Base-by-base conservation (phyloP, 2,329 filamentous ascomycete genomes). In the Helicocarpus griseus region DNA sequence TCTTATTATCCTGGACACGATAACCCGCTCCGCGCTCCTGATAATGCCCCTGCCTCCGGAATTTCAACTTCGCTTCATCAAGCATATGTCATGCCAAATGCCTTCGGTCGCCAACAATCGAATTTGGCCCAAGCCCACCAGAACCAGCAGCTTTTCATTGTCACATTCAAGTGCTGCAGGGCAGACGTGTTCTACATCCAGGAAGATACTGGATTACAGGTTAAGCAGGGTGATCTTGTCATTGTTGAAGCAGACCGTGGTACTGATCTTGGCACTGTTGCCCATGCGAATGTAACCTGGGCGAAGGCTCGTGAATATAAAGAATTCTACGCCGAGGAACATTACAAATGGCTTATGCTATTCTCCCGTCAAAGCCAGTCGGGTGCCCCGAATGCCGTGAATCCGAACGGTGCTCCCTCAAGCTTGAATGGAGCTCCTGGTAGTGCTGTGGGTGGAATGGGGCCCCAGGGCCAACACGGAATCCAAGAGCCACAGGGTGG, bases 331-430 rank as follows among this genome's bases (percentile, higher is more conserved):
- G 87, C 87, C 2, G 89, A 96, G 65, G 89, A 97, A 65, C 93
- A 98, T 67, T 96, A 95, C 72, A 90, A 89, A 63, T 97, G 91
- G 88, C 78, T 98, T 49, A 95, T 97, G 86, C 93, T 97, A 87
- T 98, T 96, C 68, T 95, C 89, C 1, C 85, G 89, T 66, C 87
- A 82, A 64, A 87, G 72, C 58, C 76, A 66, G 57, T 67, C 67
- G 50, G 73, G 72, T 22, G 66, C 68, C 3, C 64, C 69, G 11
- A 69, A 66, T 48, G 65, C 67, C 4, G 64, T 69, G 44, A 69
- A 67, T 54, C 59, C 70, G 9, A 64, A 67, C 48, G 82, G 84
- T 26, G 74, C 83, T 49, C 77, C 85, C 69, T 78, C 83, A 8
- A 78, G 80, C 13, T 73, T 83, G 13, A 82, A 78, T 59, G 78